Evolutionary conservation across 495 filamentous ascomycete species (phyloP).

Genomic region (Corynascus novoguineensis): DNA sequence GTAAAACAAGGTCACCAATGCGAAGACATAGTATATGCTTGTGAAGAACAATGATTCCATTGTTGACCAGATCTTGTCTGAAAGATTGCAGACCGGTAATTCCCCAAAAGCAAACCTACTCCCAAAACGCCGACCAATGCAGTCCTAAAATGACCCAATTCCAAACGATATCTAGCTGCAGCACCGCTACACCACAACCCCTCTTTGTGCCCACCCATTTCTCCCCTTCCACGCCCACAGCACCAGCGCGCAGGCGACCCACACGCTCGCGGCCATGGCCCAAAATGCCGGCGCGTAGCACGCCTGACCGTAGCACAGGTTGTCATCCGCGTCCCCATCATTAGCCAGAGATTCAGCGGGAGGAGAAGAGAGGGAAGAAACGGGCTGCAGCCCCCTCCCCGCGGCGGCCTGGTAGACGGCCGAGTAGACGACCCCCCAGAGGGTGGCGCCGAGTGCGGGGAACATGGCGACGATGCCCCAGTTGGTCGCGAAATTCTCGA

Average conservation of each 20-base stretch:
- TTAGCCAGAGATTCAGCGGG: slow-evolving; percentile 1
- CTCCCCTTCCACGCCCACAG: slow-evolving; percentile 72
- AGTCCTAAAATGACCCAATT: not conserved
- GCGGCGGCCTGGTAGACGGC: slow-evolving; percentile 67
- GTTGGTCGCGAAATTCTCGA: slow-evolving; percentile 97
- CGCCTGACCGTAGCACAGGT: slow-evolving; percentile 64
- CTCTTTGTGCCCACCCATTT: slow-evolving; percentile 69
- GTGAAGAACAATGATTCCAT: too few species aligned
- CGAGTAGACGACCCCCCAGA: slow-evolving; percentile 82
- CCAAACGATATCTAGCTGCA: not conserved
- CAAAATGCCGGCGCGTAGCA: slow-evolving; percentile 79
- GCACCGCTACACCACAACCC: slow-evolving; percentile 58
- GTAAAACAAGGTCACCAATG: too few species aligned
- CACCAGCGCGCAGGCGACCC: slow-evolving; percentile 70
- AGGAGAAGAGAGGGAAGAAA: too few species aligned
- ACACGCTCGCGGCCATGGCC: slow-evolving; percentile 72
- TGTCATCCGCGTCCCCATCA: slow-evolving; percentile 27
- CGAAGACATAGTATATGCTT: too few species aligned
- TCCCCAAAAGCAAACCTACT: not conserved
- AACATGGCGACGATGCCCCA: slow-evolving; percentile 93
- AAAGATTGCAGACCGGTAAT: too few species aligned
- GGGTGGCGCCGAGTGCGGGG: slow-evolving; percentile 74
- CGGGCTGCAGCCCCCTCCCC: slow-evolving; percentile 21
- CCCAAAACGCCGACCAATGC: not conserved
- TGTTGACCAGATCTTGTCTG: too few species aligned